phyloP scores from a whole-genome alignment of 495 filamentous ascomycete species.

The Usnea hakonensis region DNA sequence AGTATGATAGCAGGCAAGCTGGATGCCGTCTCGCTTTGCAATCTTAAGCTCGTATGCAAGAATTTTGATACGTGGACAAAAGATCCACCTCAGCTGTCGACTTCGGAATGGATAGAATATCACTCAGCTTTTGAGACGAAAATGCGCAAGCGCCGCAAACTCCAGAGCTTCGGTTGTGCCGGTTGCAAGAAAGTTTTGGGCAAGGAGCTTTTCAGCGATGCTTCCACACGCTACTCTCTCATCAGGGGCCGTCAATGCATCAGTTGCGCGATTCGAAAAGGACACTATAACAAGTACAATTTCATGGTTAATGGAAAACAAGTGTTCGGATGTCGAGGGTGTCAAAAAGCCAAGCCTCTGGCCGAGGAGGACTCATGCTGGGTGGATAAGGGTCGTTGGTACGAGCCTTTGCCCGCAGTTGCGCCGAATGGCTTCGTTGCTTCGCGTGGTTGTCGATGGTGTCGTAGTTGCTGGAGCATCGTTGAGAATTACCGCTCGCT shows the following conservation, averaged over 20 bases:
- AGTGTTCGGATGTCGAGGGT: constrained; percentile 5
- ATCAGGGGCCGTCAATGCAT: not conserved
- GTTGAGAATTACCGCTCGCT: not conserved
- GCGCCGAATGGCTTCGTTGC: not conserved
- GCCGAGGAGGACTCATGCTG: not conserved
- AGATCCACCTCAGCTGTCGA: not conserved
- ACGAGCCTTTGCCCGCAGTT: not conserved
- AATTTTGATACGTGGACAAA: not conserved
- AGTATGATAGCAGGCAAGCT: not conserved
- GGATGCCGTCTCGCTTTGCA: not conserved
- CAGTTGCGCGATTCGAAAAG: constrained; percentile 1
- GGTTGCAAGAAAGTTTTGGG: not conserved
- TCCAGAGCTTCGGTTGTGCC: not conserved
- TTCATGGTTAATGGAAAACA: not conserved
- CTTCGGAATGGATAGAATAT: not conserved
- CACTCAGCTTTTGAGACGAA: not conserved
- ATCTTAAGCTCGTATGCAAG: constrained; percentile 3
- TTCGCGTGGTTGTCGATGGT: not conserved
- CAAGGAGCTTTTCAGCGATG: not conserved
- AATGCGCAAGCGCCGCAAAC: not conserved
- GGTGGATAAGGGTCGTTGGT: not conserved
- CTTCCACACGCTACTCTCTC: not conserved
- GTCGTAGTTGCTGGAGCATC: not conserved
- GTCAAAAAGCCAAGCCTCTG: not conserved
- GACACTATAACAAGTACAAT: not conserved